Percentiles rank a stretch among this genome's conserved stretches.
Evolutionary conservation across 1,139 yeast genomes (phyloP).

Genomic region (Schwanniomyces etchellsii): DNA sequence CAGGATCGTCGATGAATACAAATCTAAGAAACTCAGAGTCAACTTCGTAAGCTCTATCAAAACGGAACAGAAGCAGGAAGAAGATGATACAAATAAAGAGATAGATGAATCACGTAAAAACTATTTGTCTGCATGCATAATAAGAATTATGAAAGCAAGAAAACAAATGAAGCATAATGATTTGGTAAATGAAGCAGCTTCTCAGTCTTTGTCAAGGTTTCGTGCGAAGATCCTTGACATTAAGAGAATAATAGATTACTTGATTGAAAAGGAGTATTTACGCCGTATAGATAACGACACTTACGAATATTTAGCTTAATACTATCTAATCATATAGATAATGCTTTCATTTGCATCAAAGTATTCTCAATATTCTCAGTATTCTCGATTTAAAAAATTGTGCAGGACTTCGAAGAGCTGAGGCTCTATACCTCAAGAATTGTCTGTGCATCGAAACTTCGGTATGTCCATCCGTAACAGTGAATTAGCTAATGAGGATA

Average conservation of each 20-base stretch:
- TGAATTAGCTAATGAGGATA: too few relatives aligned
- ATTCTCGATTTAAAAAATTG: too few relatives aligned
- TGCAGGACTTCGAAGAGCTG: too few relatives aligned
- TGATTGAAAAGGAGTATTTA: conserved; percentile 83
- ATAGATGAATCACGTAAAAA: conserved; percentile 83
- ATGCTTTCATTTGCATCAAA: too few relatives aligned
- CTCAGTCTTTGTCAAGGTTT: conserved; percentile 81
- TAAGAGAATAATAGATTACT: conserved; percentile 77
- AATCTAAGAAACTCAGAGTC: conserved; percentile 77
- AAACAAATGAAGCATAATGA: conserved; percentile 73
- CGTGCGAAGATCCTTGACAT: conserved; percentile 81
- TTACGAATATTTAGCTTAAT: conserved; percentile 75
- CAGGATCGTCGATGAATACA: conserved; percentile 75
- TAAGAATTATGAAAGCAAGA: conserved; percentile 93
- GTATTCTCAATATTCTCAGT: too few relatives aligned
- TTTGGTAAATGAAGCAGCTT: conserved; percentile 81
- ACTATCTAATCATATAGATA: too few relatives aligned
- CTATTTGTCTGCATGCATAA: conserved; percentile 88
- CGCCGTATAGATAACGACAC: conserved; percentile 71
- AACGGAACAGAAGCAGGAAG: conserved; percentile 70
- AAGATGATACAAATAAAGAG: conserved; percentile 78
- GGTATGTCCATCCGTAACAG: too few relatives aligned
- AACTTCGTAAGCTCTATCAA: conserved; percentile 83
- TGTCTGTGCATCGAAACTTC: too few relatives aligned
- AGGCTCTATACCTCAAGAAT: too few relatives aligned